phyloP scores from a whole-genome alignment of 1,284 basidiomycete genomes.

The Melampsora americana region DNA sequence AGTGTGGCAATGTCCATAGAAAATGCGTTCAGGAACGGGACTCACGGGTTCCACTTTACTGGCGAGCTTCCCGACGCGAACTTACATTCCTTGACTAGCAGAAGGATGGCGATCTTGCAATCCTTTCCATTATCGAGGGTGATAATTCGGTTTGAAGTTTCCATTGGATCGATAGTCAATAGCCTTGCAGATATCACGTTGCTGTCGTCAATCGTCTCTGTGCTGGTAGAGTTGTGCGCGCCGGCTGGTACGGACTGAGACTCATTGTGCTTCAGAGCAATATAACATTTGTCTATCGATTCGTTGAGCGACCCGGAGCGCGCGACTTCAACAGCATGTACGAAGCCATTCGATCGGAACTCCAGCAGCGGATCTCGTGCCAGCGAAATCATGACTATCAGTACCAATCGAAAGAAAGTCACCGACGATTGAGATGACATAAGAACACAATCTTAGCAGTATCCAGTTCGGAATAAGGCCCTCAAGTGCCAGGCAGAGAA shows the following conservation, averaged over 20 bases:
- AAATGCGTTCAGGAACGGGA: neutral
- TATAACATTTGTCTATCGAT: neutral
- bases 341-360: too few species aligned
- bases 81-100: slow-evolving; percentile 2
- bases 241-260: neutral
- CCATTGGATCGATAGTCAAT: neutral
- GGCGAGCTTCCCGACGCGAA: neutral
- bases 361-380: too few species aligned
- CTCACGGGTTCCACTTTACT: neutral
- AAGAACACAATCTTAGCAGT: too few species aligned
- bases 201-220: neutral
- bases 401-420: too few species aligned
- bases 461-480: too few species aligned
- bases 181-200: slow-evolving; percentile 3
- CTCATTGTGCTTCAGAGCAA: slow-evolving; percentile 12
- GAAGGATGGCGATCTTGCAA: slow-evolving; percentile 7
- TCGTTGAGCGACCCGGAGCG: too few species aligned
- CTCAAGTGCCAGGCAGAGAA: too few species aligned
- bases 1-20: too few species aligned
- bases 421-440: too few species aligned
- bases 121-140: slow-evolving; percentile 13
- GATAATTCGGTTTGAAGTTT: neutral
- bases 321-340: too few species aligned
- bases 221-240: neutral
- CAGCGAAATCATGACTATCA: too few species aligned